A percentile compares a stretch with the other conserved stretches of the same genome.
Conservation (phyloP, 345 rosid genomes). For the Balakata baccata region DNA sequence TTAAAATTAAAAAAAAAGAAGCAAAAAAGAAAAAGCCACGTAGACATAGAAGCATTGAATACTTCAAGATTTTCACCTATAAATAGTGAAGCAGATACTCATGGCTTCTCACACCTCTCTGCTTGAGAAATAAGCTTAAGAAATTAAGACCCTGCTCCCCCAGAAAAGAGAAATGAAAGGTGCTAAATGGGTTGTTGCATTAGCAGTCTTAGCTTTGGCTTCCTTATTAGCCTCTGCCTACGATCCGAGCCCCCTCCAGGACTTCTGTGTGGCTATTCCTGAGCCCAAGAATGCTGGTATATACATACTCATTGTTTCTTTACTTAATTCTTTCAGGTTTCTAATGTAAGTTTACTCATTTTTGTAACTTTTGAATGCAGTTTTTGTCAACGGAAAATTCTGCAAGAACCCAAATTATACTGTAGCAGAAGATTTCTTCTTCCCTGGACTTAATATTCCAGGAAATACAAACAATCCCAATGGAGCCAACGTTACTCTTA, state of each 20-base stretch:
- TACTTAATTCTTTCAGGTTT: background rate
- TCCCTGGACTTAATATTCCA: conserved; percentile 15
- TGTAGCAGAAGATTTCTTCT: conserved; percentile 9
- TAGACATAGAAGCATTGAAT: background rate
- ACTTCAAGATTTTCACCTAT: background rate
- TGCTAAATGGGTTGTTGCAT: background rate
- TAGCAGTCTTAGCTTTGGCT: background rate
- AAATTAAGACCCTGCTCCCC: background rate
- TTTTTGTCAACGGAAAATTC: conserved; percentile 24
- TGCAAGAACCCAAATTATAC: conserved; percentile 11
- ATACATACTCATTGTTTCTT: background rate
- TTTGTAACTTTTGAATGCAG: background rate
- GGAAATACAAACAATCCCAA: background rate
- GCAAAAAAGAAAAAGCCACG: background rate
- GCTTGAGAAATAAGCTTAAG: background rate
- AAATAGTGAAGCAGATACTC: background rate
- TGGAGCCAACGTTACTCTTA: conserved; percentile 4
- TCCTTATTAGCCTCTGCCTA: conserved; percentile 8
- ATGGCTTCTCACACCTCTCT: background rate
- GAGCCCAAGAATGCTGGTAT: conserved; percentile 15
- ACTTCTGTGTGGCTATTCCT: conserved; percentile 12
- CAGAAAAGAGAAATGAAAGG: background rate
- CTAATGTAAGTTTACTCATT: too few relatives aligned
- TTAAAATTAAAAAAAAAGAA: background rate
- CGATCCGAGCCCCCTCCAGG: conserved; percentile 24